These are phyloP conservation scores for Sequoiadendron giganteum DNA, from an alignment of 75 land plant species.

Conservation along the genomic window DNA sequence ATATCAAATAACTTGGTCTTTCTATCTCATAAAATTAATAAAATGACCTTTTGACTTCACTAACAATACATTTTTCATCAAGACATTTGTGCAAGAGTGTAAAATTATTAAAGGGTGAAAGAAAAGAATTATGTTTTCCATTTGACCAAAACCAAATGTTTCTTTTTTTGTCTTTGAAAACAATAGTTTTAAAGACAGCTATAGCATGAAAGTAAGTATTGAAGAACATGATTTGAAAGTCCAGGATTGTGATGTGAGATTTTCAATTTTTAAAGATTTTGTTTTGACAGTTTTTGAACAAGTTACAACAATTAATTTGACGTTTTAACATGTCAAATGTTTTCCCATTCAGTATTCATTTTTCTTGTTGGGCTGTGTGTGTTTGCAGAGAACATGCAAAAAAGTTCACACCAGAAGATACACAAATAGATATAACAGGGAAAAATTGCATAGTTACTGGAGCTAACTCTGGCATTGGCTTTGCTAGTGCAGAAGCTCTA, in stretches of 20 bases:
- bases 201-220: too few relatives aligned
- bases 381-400: slow-evolving; percentile 74
- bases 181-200: not conserved
- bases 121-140: too few relatives aligned
- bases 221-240: not conserved
- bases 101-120: not conserved
- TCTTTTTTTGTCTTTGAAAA: not conserved
- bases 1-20: not conserved
- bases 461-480: slow-evolving; percentile 96
- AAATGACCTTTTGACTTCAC: not conserved
- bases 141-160: not conserved
- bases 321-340: not conserved
- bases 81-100: not conserved
- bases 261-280: not conserved
- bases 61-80: not conserved
- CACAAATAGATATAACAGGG: slow-evolving; percentile 61
- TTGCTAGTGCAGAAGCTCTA: slow-evolving; percentile 84
- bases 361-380: not conserved
- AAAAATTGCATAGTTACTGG: slow-evolving; percentile 97
- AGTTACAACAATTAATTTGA: not conserved
- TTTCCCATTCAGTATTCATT: not conserved
- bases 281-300: not conserved
- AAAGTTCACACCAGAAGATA: slow-evolving; percentile 72
- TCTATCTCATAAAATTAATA: not conserved
- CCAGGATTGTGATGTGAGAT: not conserved